Base-by-base conservation (phyloP, 768 basidiomycete genomes). In the Epithele typhae region DNA sequence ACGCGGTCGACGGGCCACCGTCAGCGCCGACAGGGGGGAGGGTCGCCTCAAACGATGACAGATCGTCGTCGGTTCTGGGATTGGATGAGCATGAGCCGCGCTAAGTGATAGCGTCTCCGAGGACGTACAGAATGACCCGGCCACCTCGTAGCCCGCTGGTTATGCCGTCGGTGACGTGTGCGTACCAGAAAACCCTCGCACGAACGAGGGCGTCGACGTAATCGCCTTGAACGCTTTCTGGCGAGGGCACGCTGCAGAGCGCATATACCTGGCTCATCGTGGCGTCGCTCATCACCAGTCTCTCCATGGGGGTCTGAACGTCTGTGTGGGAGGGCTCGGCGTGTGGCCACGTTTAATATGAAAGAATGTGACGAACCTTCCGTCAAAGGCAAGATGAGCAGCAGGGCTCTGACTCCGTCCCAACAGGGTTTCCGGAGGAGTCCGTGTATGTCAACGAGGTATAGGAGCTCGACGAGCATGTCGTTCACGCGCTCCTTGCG, bases 111-210 rank as follows among this genome's bases (percentile, higher is more conserved):
- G 27, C 7, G 33, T 36, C 27, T 40, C 25, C 42, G 37, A 18
- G n/a, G 49, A 53, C 88, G 57, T 68, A 91, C 90, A 95, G 66
- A 37, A 85, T 70, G 38, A 95, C 73, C 32, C 90, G 83, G 2
- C 90, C 85, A n/a, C 93, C 93, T 40, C 82, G 76, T 48, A 94
- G 73, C 18, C 85, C 93, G 8, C 80, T 87, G 1, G 81, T 80
- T 18, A 93, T 76, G 23, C 90, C 88, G 65, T 95, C 93, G 49
- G 89, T 83, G 21, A 86, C 79, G 52, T 92, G 80, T 6, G 87
- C 81, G 57, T 92, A 95, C 88, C 91, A 95, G 62, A 91, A 94
- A 25, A 94, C 74, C 24, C 92, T 75, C 3, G 88, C 82, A 25
- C 89, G 79, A 25, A 87, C 71, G 37, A 67, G 67, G 6, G 72